These are phyloP conservation scores for Alectoria sarmentosa DNA, from an alignment of 495 filamentous ascomycete species.

Conservation along the genomic window DNA sequence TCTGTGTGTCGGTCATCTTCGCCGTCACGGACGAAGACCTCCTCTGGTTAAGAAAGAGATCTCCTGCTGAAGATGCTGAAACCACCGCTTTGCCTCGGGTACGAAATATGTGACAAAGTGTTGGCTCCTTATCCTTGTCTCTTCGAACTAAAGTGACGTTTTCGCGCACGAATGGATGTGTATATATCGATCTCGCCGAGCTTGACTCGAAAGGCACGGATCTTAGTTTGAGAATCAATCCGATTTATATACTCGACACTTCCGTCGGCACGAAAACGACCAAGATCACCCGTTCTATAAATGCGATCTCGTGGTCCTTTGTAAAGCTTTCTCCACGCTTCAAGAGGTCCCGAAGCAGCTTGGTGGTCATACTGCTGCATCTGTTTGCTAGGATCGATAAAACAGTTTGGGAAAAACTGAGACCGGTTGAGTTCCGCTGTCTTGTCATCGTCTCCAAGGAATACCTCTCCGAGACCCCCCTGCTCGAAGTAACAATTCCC, in stretches of 20 bases:
- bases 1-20: constrained; percentile 62
- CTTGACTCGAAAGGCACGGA: constrained; percentile 92
- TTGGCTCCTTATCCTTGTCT: constrained; percentile 87
- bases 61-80: constrained; percentile 39
- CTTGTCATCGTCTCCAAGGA: constrained; percentile 62
- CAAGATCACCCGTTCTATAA: constrained; percentile 60
- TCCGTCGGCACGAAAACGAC: constrained; percentile 21
- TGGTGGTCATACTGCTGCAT: too few relatives aligned
- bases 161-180: constrained; percentile 72
- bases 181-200: constrained; percentile 90
- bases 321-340: constrained; percentile 74
- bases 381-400: too few relatives aligned
- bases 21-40: too few relatives aligned
- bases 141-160: constrained; percentile 81
- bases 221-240: constrained; percentile 87
- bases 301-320: constrained; percentile 80
- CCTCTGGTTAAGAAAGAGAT: too few relatives aligned
- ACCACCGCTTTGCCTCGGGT: too few relatives aligned
- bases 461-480: constrained; percentile 78
- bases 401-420: constrained; percentile 90
- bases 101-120: constrained; percentile 81
- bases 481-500: constrained; percentile 80
- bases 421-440: constrained; percentile 62
- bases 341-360: too few relatives aligned
- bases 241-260: constrained; percentile 45